Conservation (phyloP, 2,329 filamentous ascomycete species). For the Aspergillus transmontanensis region DNA sequence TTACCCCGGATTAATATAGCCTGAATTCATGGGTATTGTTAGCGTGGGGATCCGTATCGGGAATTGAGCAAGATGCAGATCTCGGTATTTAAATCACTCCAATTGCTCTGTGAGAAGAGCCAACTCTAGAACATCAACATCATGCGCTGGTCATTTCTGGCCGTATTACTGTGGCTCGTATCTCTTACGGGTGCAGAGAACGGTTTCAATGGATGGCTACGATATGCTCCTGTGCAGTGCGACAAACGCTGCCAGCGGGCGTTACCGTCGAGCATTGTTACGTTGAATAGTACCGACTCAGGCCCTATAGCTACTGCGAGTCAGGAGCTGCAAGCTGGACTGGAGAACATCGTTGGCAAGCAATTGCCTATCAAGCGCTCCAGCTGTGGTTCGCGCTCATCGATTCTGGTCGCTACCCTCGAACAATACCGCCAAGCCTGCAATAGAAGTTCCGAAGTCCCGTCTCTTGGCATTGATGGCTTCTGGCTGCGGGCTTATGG, state of each 20-base stretch:
- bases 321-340: conserved; percentile 60
- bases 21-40: conserved; percentile 1
- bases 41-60: neutral
- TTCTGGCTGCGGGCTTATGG: conserved; percentile 60
- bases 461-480: conserved; percentile 46
- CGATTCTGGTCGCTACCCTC: conserved; percentile 35
- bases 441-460: conserved; percentile 21
- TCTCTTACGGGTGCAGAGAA: conserved; percentile 53
- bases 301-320: conserved; percentile 64
- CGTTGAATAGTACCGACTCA: conserved; percentile 55
- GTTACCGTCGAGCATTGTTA: conserved; percentile 54
- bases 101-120: neutral
- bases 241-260: conserved; percentile 39
- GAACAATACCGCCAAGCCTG: conserved; percentile 31
- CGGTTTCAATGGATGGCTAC: conserved; percentile 64
- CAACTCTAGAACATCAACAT: neutral
- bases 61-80: neutral
- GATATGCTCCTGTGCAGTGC: conserved; percentile 60
- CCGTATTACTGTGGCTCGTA: neutral
- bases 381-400: conserved; percentile 21
- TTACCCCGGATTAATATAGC: conserved; percentile 6
- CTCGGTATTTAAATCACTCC: neutral
- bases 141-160: neutral
- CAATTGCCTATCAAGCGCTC: conserved; percentile 39
- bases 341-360: conserved; percentile 60